Percentiles rank a stretch among this genome's conserved stretches.
Evolutionary conservation across 352 stramenopile species (phyloP).

Genomic region (Phytophthora quininea): DNA sequence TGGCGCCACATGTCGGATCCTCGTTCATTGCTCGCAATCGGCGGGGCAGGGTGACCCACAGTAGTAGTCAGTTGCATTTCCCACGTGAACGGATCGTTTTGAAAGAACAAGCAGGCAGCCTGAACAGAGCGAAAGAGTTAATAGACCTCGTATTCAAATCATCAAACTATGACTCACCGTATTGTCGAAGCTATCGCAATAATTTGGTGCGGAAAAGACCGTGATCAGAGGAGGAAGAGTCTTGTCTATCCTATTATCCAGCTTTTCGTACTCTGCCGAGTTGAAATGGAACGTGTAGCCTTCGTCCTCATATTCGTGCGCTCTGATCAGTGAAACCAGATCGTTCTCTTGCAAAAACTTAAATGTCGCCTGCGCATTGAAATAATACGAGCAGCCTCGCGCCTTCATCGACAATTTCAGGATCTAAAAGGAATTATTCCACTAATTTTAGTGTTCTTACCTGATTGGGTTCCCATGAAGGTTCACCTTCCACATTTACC

Average conservation of each 20-base stretch:
- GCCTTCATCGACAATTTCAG: constrained; percentile 32
- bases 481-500: constrained; percentile 14
- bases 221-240: constrained; percentile 88
- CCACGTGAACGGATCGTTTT: constrained; percentile 49
- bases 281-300: constrained; percentile 74
- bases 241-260: constrained; percentile 59
- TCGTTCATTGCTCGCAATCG: constrained; percentile 50
- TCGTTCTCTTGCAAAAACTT: constrained; percentile 73
- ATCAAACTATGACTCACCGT: constrained; percentile 38
- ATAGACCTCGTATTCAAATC: too few relatives aligned
- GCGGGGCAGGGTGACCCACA: constrained; percentile 57
- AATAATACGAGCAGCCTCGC: constrained; percentile 87
- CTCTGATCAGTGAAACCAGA: constrained; percentile 75
- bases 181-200: constrained; percentile 90
- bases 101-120: constrained; percentile 66
- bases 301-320: constrained; percentile 82
- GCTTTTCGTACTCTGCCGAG: constrained; percentile 37
- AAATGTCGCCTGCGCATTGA: constrained; percentile 82
- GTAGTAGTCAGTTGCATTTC: constrained; percentile 61
- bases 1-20: constrained; percentile 72
- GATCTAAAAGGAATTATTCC: too few relatives aligned
- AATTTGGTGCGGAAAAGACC: constrained; percentile 96
- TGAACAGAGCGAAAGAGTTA: constrained; percentile 10
- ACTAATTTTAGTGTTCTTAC: constrained; percentile 1
- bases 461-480: constrained; percentile 31